Evolutionary conservation across 2,329 filamentous ascomycete genomes (phyloP).

Genomic region (Chaetomiaceae sp.): DNA sequence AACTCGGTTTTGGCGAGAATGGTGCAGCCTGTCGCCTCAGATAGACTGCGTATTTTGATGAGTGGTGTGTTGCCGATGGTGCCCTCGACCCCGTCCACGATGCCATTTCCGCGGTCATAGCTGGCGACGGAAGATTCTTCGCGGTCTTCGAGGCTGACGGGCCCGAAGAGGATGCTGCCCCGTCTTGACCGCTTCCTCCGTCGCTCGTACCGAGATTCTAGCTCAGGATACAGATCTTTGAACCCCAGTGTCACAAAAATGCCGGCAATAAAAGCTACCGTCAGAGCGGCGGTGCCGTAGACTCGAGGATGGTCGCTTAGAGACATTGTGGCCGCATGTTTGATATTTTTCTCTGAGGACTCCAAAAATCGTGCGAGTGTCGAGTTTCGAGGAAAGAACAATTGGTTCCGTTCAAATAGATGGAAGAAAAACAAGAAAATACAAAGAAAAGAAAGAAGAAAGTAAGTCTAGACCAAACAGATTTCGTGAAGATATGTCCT

Average conservation of each 20-base stretch:
- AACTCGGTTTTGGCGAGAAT: slow-evolving; percentile 96
- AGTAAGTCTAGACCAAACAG: neutral
- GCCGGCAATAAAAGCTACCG: slow-evolving; percentile 71
- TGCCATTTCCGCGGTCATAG: slow-evolving; percentile 30
- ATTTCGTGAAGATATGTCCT: too few species aligned
- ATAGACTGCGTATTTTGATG: slow-evolving; percentile 78
- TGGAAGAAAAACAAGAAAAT: neutral
- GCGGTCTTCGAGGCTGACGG: slow-evolving; percentile 53
- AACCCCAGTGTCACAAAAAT: slow-evolving; percentile 70
- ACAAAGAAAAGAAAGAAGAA: neutral
- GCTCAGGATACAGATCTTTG: slow-evolving; percentile 74
- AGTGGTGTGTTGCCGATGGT: slow-evolving; percentile 93
- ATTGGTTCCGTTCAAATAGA: too few species aligned
- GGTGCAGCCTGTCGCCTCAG: slow-evolving; percentile 77
- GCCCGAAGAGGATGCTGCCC: slow-evolving; percentile 44
- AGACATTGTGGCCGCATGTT: slow-evolving; percentile 43
- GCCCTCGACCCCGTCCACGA: slow-evolving; percentile 78
- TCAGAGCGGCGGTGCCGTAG: slow-evolving; percentile 61
- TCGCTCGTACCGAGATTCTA: slow-evolving; percentile 60
- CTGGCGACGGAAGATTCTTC: slow-evolving; percentile 34
- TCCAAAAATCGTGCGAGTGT: too few species aligned
- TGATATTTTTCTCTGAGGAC: neutral
- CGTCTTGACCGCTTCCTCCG: slow-evolving; percentile 34
- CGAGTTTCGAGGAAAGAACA: too few species aligned
- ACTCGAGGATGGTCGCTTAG: slow-evolving; percentile 56